Conservation (phyloP, 2,329 filamentous ascomycete genomes). For the Hymenoscyphus infarciens region DNA sequence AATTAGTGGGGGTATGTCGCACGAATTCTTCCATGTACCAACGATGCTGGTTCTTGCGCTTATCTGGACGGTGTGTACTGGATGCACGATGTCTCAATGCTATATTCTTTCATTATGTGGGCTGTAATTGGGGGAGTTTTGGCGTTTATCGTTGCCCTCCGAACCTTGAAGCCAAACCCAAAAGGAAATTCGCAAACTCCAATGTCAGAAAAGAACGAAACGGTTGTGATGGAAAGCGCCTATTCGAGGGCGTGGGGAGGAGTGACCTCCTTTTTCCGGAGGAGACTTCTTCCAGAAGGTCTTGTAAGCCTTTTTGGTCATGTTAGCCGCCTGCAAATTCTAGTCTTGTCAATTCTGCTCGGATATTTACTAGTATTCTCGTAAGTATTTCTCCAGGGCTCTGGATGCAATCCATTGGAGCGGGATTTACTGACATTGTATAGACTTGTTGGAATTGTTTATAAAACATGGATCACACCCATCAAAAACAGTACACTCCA, state of each 20-base stretch:
- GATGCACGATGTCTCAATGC: conserved; percentile 51
- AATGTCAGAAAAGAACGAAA: conserved; percentile 27
- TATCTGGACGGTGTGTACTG: conserved; percentile 56
- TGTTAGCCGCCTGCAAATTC: conserved; percentile 64
- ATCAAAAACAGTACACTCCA: conserved; percentile 53
- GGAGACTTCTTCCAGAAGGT: conserved; percentile 59
- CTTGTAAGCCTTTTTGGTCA: conserved; percentile 58
- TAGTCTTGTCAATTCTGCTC: conserved; percentile 54
- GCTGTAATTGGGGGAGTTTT: conserved; percentile 48
- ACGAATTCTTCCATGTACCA: conserved; percentile 51
- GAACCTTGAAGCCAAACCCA: conserved; percentile 27
- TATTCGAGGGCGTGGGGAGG: conserved; percentile 26
- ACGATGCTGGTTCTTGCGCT: conserved; percentile 53
- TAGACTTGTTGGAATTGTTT: conserved; percentile 60
- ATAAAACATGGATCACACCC: conserved; percentile 67
- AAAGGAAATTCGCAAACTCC: conserved; percentile 26
- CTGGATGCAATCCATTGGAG: neutral
- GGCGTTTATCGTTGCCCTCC: conserved; percentile 39
- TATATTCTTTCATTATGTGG: conserved; percentile 56
- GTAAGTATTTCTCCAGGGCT: conserved; percentile 35
- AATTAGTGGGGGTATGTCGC: conserved; percentile 52
- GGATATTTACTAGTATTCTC: conserved; percentile 65
- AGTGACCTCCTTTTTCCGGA: conserved; percentile 16
- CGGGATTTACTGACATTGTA: conserved; percentile 8
- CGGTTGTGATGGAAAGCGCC: conserved; percentile 18